Evolutionary conservation across 2,329 filamentous ascomycete genomes (phyloP).

Genomic region (Xylariaceae sp.): DNA sequence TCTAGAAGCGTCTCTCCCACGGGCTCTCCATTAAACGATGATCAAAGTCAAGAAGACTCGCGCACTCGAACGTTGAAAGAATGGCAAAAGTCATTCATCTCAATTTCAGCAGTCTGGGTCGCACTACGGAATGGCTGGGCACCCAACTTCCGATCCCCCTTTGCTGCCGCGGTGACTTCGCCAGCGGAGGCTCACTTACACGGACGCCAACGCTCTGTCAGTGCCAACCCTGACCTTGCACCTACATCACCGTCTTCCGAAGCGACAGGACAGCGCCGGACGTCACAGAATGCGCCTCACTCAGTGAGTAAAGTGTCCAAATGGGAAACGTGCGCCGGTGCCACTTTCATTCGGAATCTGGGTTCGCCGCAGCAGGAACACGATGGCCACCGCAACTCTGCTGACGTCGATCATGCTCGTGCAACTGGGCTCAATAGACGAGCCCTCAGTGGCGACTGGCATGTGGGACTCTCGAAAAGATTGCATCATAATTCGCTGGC

Average conservation of each 20-base stretch:
- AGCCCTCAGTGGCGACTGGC: conserved; percentile 31
- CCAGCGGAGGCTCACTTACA: conserved; percentile 5
- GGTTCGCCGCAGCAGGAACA: conserved; percentile 18
- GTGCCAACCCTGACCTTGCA: conserved; percentile 17
- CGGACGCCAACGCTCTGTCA: conserved; percentile 22
- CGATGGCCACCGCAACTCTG: conserved; percentile 6
- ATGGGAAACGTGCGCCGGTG: conserved; percentile 43
- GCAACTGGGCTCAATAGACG: conserved; percentile 20
- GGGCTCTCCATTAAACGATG: conserved; percentile 13
- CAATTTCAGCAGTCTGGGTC: conserved; percentile 49
- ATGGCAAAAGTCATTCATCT: conserved; percentile 44
- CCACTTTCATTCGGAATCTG: conserved; percentile 42
- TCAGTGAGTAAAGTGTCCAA: conserved; percentile 29
- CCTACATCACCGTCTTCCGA: conserved; percentile 13
- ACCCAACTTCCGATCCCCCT: conserved; percentile 33
- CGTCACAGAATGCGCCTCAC: conserved; percentile 18
- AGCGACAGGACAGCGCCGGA: conserved; percentile 9
- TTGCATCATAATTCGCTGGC: conserved; percentile 19
- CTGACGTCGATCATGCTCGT: conserved; percentile 8
- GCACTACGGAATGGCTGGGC: conserved; percentile 43
- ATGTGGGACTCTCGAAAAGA: conserved; percentile 20
- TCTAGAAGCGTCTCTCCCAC: conserved; percentile 30
- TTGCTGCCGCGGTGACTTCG: conserved; percentile 13
- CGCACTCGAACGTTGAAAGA: conserved; percentile 38
- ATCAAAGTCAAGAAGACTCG: conserved; percentile 26